Conservation (phyloP, 1,139 yeast genomes). For the Protomyces arabidopsidicola region DNA sequence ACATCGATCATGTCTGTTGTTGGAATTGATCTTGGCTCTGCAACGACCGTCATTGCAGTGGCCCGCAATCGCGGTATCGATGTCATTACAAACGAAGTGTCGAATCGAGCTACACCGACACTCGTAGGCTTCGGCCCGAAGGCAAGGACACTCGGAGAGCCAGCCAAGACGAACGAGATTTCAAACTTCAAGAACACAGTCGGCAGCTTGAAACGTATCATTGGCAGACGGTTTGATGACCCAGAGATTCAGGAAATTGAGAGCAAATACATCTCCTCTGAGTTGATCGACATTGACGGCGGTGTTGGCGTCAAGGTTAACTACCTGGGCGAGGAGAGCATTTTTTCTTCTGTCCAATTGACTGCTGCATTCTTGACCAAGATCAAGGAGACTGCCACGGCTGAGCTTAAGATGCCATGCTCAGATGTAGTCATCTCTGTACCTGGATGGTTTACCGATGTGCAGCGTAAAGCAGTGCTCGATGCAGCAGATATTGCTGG, state of each 20-base stretch:
- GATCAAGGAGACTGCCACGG: conserved; percentile 70
- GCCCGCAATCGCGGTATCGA: conserved; percentile 99
- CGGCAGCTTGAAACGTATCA: conserved; percentile 83
- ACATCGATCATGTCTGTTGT: not conserved
- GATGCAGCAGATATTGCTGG: conserved; percentile 97
- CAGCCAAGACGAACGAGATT: conserved; percentile 92
- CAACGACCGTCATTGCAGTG: conserved; percentile 89
- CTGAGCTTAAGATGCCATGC: conserved; percentile 74
- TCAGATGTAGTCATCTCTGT: conserved; percentile 90
- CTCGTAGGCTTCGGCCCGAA: conserved; percentile 87
- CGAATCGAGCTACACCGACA: conserved; percentile 94
- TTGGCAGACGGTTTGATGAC: conserved; percentile 71
- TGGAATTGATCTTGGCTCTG: conserved; percentile 97
- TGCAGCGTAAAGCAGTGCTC: conserved; percentile 91
- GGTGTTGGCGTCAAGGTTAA: conserved; percentile 80
- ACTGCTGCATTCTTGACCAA: conserved; percentile 93
- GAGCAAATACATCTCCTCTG: conserved; percentile 60
- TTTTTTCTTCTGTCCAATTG: conserved; percentile 82
- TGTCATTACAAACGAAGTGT: conserved; percentile 95
- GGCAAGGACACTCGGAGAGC: conserved; percentile 89
- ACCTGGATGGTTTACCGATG: conserved; percentile 96
- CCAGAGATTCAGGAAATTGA: conserved; percentile 69
- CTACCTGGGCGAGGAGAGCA: conserved; percentile 70
- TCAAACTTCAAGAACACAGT: conserved; percentile 95
- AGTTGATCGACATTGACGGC: conserved; percentile 61